A percentile compares a stretch with the other conserved stretches of the same genome.
Conservation (phyloP, 202 grass and related monocot species). For the Alloteropsis angusta region DNA sequence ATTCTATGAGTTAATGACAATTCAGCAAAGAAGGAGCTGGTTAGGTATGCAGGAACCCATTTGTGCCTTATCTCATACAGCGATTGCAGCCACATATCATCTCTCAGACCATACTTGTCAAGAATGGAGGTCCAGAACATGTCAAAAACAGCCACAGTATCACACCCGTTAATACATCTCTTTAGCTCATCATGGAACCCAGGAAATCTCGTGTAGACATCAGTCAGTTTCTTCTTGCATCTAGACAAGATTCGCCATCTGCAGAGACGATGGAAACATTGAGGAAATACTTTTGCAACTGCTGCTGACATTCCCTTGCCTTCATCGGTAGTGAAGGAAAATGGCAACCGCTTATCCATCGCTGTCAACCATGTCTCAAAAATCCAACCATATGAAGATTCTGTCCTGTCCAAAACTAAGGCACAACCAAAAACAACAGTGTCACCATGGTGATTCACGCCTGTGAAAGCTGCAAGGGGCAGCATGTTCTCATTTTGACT, state of each 20-base stretch:
- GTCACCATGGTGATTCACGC: constrained; percentile 79
- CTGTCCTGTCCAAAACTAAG: constrained; percentile 64
- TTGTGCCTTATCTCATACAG: constrained; percentile 55
- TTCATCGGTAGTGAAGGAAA: constrained; percentile 84
- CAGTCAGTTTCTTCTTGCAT: constrained; percentile 85
- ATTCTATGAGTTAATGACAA: constrained; percentile 41
- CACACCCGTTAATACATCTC: constrained; percentile 59
- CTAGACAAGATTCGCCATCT: constrained; percentile 86
- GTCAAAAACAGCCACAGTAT: constrained; percentile 58
- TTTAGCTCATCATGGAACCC: constrained; percentile 70
- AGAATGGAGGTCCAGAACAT: constrained; percentile 73
- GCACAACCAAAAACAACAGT: constrained; percentile 79
- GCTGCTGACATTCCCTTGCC: constrained; percentile 56
- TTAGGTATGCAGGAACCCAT: constrained; percentile 86
- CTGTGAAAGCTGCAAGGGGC: constrained; percentile 72
- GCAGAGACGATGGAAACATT: constrained; percentile 73
- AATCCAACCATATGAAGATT: constrained; percentile 68
- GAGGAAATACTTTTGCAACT: constrained; percentile 70
- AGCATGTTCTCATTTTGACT: constrained; percentile 67
- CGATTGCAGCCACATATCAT: constrained; percentile 64
- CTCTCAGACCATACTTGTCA: constrained; percentile 70
- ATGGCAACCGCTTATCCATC: constrained; percentile 53
- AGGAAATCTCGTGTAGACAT: constrained; percentile 55
- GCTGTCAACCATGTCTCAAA: constrained; percentile 82
- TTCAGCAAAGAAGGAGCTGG: constrained; percentile 73